Evolutionary conservation across 495 filamentous ascomycete species (phyloP).

Genomic region (Xanthoparmelia taractica): DNA sequence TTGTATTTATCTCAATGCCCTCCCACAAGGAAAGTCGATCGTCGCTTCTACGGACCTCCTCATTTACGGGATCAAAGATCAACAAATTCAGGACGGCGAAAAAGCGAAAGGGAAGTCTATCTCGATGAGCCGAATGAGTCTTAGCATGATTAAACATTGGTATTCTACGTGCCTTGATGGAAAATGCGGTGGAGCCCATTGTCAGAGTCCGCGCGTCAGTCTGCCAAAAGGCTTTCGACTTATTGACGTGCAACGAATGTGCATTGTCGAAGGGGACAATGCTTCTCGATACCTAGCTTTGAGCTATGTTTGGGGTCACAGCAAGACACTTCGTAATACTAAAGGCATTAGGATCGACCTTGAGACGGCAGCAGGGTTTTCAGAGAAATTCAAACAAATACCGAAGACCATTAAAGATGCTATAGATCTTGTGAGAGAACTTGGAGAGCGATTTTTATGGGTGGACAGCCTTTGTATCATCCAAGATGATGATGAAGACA

Average conservation of each 20-base stretch:
- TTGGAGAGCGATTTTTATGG: constrained; percentile 28
- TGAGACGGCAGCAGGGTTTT: constrained; percentile 1
- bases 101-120: background rate
- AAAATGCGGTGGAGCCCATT: constrained; percentile 12
- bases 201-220: no score
- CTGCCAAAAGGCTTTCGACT: constrained; percentile 15
- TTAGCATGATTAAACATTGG: constrained; percentile 12
- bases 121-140: constrained; percentile 4
- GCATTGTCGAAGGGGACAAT: constrained; percentile 14
- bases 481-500: constrained; percentile 24
- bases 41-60: background rate
- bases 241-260: constrained; percentile 18
- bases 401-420: constrained; percentile 26
- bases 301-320: constrained; percentile 24
- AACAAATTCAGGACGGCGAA: background rate
- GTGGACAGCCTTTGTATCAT: constrained; percentile 29
- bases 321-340: constrained; percentile 4
- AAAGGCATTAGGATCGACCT: constrained; percentile 11
- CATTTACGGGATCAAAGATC: background rate
- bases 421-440: constrained; percentile 13
- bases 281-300: constrained; percentile 19
- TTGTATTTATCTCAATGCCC: background rate
- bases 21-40: background rate
- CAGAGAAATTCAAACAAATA: background rate
- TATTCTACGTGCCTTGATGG: constrained; percentile 12